Base-by-base conservation (phyloP, 2,329 filamentous ascomycete species). In the Fusarium buxicola region DNA sequence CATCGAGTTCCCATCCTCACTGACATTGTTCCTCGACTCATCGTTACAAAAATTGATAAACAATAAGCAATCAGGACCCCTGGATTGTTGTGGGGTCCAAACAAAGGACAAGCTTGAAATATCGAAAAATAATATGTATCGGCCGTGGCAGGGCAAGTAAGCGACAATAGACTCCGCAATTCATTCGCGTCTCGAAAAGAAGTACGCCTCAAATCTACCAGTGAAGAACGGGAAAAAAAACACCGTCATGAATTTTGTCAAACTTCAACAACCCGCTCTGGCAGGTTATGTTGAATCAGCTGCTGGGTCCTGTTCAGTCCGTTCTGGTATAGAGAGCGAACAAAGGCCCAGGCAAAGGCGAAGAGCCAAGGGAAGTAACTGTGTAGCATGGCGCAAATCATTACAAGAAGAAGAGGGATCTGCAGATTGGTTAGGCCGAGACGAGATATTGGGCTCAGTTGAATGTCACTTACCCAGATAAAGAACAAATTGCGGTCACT, bases 401-500 rank as follows among this genome's bases (percentile, higher is more conserved):
- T 80, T 56, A 81, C 64, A 18, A 83, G 57, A 13, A 85, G 79
- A 32, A 84, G 76, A 28, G 82, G 82, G 64, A 84, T 84, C 81
- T 84, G 55, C 7, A 32, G 15, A n/a, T n/a, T 24, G 16, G 51
- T 75, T 68, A 72, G 71, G 27, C 27, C 46, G 2, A 35, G 11
- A n/a, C 18, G 18, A 5, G 21, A 7, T 15, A 16, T 11, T 15
- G 15, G 9, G 12, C 28, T 31, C 13, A 24, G 24, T 16, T 16
- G 8, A 15, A 40, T 9, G 44, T 27, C 27, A 75, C 80, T 70
- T 82, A 89, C 86, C 88, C 88, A 90, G 69, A 90, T 82, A 66
- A 89, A 87, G 78, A 88, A 90, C 40, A 90, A 78, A 71, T 89
- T 89, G 67, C 83, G 82, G 69, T 90, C 88, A 56, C 84, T 85